phyloP scores from a whole-genome alignment of 2,329 filamentous ascomycete species.

The Karstenula rhodostoma region DNA sequence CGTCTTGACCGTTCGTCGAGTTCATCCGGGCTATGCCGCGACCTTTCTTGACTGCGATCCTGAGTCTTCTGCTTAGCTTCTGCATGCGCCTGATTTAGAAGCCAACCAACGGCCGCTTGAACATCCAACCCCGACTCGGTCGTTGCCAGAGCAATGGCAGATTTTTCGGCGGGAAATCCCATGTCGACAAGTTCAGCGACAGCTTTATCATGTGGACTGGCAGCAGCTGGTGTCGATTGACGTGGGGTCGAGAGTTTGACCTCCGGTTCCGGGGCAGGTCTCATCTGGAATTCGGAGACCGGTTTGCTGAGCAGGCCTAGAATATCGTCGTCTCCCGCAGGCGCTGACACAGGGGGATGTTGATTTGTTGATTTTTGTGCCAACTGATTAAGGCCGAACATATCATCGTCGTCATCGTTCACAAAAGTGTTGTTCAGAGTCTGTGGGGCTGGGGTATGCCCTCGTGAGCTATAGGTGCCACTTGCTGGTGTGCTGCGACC shows the following conservation, averaged over 20 bases:
- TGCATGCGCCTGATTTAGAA: conserved; percentile 89
- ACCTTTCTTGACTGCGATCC: conserved; percentile 39
- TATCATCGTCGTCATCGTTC: conserved; percentile 79
- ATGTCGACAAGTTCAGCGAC: conserved; percentile 93
- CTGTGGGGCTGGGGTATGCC: conserved; percentile 39
- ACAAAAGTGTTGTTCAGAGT: conserved; percentile 47
- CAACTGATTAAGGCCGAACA: conserved; percentile 79
- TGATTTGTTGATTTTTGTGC: conserved; percentile 52
- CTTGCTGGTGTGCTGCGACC: conserved; percentile 52
- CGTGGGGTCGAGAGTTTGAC: conserved; percentile 19
- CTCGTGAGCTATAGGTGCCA: conserved; percentile 34
- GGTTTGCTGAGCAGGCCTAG: conserved; percentile 68
- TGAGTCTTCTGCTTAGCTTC: conserved; percentile 76
- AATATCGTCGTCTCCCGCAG: conserved; percentile 65
- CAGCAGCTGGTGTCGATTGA: conserved; percentile 33
- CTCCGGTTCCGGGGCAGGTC: conserved; percentile 27
- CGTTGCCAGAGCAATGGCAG: conserved; percentile 79
- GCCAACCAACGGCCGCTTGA: conserved; percentile 85
- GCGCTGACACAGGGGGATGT: conserved; percentile 28
- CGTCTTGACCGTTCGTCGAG: conserved; percentile 35
- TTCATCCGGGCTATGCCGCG: conserved; percentile 37
- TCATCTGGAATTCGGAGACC: conserved; percentile 59
- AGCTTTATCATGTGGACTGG: conserved; percentile 73
- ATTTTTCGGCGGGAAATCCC: conserved; percentile 87
- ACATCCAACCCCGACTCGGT: conserved; percentile 82